These are phyloP conservation scores for Cadophora sp. DNA, from an alignment of 2,329 filamentous ascomycete species.

Conservation along the genomic window DNA sequence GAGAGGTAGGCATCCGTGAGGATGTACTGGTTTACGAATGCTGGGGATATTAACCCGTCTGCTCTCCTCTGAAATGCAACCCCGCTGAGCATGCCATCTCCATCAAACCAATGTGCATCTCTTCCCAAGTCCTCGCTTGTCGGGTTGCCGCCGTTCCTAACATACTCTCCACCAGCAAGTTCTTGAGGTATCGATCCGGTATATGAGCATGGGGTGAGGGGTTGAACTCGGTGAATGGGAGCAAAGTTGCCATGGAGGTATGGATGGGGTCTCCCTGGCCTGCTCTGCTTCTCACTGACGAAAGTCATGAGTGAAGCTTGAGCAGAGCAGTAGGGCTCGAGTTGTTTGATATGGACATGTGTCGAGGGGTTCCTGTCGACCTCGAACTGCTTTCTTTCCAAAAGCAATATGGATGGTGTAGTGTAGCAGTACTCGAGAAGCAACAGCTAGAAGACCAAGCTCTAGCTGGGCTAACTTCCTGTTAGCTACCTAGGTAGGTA, in stretches of 20 bases:
- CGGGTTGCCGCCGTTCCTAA: conserved; percentile 75
- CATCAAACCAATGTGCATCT: conserved; percentile 77
- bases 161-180: conserved; percentile 72
- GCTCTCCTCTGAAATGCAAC: conserved; percentile 62
- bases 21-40: conserved; percentile 74
- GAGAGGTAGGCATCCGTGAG: conserved; percentile 70
- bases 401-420: background rate
- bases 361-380: conserved; percentile 3
- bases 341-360: conserved; percentile 20
- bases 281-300: conserved; percentile 37
- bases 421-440: background rate
- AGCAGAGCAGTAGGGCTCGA: conserved; percentile 33
- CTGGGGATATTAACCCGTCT: conserved; percentile 55
- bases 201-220: conserved; percentile 63
- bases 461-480: background rate
- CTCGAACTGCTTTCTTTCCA: background rate
- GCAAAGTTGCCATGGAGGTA: conserved; percentile 75
- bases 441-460: background rate
- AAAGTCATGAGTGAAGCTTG: conserved; percentile 35
- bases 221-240: conserved; percentile 62
- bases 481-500: background rate
- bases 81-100: conserved; percentile 76
- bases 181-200: conserved; percentile 68
- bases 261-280: conserved; percentile 39
- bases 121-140: conserved; percentile 65